Evolutionary conservation across 2,329 filamentous ascomycete genomes (phyloP).

Genomic region (Penicillium corylophilum): DNA sequence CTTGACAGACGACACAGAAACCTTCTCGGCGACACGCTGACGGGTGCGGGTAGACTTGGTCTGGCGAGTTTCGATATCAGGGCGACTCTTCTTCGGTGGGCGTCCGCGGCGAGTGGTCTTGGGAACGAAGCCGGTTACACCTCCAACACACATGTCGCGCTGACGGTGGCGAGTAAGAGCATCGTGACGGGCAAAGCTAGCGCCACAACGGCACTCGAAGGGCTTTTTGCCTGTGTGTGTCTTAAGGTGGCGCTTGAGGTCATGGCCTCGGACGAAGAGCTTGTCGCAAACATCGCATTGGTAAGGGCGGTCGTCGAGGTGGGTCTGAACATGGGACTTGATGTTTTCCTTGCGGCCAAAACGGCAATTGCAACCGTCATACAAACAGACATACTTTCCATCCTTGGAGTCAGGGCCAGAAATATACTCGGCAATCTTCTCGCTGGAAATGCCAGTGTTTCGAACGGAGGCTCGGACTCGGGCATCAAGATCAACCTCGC

Average conservation of each 20-base stretch:
- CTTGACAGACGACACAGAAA: constrained; percentile 28
- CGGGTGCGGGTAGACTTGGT: constrained; percentile 58
- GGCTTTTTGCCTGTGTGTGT: constrained; percentile 96
- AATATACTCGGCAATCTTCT: constrained; percentile 78
- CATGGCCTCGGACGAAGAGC: constrained; percentile 94
- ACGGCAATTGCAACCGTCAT: constrained; percentile 75
- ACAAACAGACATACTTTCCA: constrained; percentile 77
- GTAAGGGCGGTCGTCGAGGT: constrained; percentile 93
- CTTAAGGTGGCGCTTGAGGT: constrained; percentile 94
- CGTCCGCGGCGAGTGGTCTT: constrained; percentile 66
- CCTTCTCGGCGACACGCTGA: constrained; percentile 38
- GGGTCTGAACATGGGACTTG: constrained; percentile 96
- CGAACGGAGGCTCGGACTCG: constrained; percentile 62
- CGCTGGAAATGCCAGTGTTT: constrained; percentile 80
- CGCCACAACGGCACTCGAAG: constrained; percentile 90
- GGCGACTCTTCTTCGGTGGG: constrained; percentile 59
- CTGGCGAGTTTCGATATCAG: constrained; percentile 58
- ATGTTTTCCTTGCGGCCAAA: constrained; percentile 99
- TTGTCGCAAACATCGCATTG: constrained; percentile 91
- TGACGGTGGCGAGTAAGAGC: constrained; percentile 92
- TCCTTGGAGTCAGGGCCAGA: constrained; percentile 69
- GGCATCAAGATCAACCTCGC: constrained; percentile 52
- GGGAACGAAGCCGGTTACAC: constrained; percentile 76
- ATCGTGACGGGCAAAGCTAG: constrained; percentile 92
- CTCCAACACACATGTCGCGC: constrained; percentile 93